Evolutionary conservation across 192 early-diverging fungal genomes (phyloP), one percentile per base, ranked within the genome.

Genomic region (Obelidium mucronatum): DNA sequence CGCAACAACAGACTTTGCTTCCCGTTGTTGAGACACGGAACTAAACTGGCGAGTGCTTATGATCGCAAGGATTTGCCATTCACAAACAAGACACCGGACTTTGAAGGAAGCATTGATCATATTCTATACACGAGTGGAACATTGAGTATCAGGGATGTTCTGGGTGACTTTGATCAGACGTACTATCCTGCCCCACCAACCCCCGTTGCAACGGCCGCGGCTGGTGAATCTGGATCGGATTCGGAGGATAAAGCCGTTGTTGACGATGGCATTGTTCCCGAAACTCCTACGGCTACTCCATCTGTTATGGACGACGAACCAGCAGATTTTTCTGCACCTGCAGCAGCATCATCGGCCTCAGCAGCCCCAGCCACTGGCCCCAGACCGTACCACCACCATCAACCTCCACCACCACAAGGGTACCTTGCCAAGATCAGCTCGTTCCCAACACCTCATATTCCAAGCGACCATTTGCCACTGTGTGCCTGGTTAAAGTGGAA

Each of bases 81-180:
- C 51, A 86, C 85, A 2, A 85, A 85, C 76, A 71, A 75, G 39
- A 84, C 85, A 2, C 79, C 77, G 2, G 83, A 82, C 2, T 85
- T 85, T 52, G 42, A 62, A 28, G 85, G 84, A 1, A 73, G 68
- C 2, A 85, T 86, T 55, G 85, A 86, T 59, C 85, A 86, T 58
- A 82, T 86, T 39, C 76, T 86, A n/a, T 84, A 84, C 64, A 84
- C 82, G 8, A 42, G 60, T 59, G 73, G 67, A 8, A 78, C 77
- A 19, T 71, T 86, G n/a, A 35, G 66, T n/a, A 80, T 86, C 31
- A 65, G 77, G 19, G 81, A 83, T 48, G 82, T 86, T 15, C 56
- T 86, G 26, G 77, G 81, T 35, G 74, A 76, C 52, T 67, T 76
- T 76, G 74, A 76, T 42, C 63, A 65, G 31, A 37, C 74, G 4